Evolutionary conservation across 306 rosid genomes (phyloP).

Genomic region (Lagenaria siceraria): DNA sequence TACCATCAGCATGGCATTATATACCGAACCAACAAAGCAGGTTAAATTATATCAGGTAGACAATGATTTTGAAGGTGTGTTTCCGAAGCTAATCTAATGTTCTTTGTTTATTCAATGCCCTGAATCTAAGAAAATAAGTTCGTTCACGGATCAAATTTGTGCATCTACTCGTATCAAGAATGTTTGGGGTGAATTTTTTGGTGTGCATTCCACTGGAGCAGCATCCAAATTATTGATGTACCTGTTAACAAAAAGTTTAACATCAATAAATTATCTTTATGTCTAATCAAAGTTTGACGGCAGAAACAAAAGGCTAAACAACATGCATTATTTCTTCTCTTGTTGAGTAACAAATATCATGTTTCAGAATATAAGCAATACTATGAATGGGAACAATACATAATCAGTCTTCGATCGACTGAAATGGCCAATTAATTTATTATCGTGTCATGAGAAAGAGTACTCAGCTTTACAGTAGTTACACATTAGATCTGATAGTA

Average conservation of each 20-base stretch:
- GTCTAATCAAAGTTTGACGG: neutral
- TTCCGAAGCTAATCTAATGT: neutral
- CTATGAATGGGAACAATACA: neutral
- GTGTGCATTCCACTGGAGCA: slow-evolving; percentile 72
- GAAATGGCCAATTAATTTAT: neutral
- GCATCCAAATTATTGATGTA: slow-evolving; percentile 86
- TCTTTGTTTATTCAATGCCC: neutral
- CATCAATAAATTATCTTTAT: neutral
- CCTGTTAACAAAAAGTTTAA: slow-evolving; percentile 31
- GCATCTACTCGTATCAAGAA: slow-evolving; percentile 8
- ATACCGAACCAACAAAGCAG: neutral
- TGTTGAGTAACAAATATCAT: neutral
- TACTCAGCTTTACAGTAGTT: neutral
- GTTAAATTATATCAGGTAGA: neutral
- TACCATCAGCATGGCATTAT: neutral
- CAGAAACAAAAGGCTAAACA: neutral
- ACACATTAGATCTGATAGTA: neutral
- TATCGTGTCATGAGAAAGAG: neutral
- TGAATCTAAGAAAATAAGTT: neutral
- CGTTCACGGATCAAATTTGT: neutral
- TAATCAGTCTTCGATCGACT: neutral
- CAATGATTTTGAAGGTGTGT: neutral
- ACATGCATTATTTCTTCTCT: neutral
- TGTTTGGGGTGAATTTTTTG: slow-evolving; percentile 24
- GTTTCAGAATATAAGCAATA: neutral